phyloP scores from a whole-genome alignment of 2,329 filamentous ascomycete species.

The Arthrobotrys pseudoclavata region DNA sequence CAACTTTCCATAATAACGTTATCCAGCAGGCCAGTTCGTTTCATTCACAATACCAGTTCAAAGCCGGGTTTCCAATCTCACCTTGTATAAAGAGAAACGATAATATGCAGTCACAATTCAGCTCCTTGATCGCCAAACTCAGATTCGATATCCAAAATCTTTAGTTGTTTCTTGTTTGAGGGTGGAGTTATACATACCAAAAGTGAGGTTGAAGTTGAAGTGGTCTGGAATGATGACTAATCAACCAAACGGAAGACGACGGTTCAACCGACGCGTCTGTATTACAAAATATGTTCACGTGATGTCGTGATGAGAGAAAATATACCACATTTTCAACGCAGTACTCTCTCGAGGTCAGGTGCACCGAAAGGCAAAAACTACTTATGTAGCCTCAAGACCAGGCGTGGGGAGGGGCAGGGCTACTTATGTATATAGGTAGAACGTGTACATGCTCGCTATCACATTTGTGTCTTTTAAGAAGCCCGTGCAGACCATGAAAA shows the following conservation, averaged over 20 bases:
- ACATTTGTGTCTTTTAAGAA: too few species aligned
- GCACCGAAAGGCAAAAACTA: too few species aligned
- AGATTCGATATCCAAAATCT: neutral
- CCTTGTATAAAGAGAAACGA: neutral
- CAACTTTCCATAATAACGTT: neutral
- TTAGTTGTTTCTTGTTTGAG: too few species aligned
- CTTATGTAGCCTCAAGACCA: too few species aligned
- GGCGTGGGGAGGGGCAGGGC: too few species aligned
- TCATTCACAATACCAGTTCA: neutral
- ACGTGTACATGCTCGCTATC: too few species aligned
- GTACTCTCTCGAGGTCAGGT: neutral
- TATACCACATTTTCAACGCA: slow-evolving; percentile 14
- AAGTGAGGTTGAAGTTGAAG: too few species aligned
- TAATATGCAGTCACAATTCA: neutral
- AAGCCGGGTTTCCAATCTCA: neutral
- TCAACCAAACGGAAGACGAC: neutral
- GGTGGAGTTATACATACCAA: too few species aligned
- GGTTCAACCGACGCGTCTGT: slow-evolving; percentile 1
- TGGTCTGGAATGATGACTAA: slow-evolving; percentile 30
- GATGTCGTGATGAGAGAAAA: neutral
- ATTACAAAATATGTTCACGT: slow-evolving; percentile 2
- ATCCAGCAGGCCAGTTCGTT: neutral
- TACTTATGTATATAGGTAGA: too few species aligned
- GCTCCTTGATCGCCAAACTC: neutral
- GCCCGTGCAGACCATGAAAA: too few species aligned